A percentile compares a stretch with the other conserved stretches of the same genome.
Conservation (phyloP, 2,329 filamentous ascomycete genomes). For the Pyrenochaeta sp. region DNA sequence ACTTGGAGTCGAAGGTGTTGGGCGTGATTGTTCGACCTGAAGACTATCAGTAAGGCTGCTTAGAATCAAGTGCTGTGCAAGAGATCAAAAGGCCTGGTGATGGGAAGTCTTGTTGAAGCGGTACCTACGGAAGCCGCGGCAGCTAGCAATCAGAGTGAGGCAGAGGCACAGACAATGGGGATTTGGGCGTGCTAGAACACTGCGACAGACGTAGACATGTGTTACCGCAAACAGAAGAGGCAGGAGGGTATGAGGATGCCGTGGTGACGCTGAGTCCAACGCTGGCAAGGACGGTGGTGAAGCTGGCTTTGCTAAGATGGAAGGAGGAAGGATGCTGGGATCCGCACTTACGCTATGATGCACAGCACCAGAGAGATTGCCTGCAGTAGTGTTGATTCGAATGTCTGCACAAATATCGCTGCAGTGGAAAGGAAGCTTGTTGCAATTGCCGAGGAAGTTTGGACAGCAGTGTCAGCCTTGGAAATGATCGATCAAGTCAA, state of each 20-base stretch:
- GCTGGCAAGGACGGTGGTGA: constrained; percentile 7
- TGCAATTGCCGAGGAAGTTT: constrained; percentile 3
- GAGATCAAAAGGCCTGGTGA: no score
- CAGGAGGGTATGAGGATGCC: constrained; percentile 15
- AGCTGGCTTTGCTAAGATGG: background rate
- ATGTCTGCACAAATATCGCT: constrained; percentile 16
- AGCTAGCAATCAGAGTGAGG: constrained; percentile 1
- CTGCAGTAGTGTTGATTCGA: constrained; percentile 24
- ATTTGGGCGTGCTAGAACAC: no score
- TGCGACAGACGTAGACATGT: no score
- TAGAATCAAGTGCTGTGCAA: constrained; percentile 12
- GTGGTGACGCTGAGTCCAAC: constrained; percentile 16
- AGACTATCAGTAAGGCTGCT: constrained; percentile 18
- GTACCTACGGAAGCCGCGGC: no score
- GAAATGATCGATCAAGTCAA: constrained; percentile 5
- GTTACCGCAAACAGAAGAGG: constrained; percentile 14
- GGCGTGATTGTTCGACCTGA: constrained; percentile 15
- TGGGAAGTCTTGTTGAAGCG: no score
- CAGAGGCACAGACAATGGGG: constrained; percentile 4
- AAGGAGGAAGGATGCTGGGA: background rate
- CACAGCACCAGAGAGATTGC: constrained; percentile 15
- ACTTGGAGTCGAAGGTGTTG: constrained; percentile 10
- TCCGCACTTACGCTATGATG: constrained; percentile 23
- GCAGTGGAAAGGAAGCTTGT: constrained; percentile 5
- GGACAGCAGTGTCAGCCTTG: constrained; percentile 4